A percentile compares a stretch with the other conserved stretches of the same genome.
Conservation (phyloP, 805 yeast genomes). For the Lipomyces lipofer region DNA sequence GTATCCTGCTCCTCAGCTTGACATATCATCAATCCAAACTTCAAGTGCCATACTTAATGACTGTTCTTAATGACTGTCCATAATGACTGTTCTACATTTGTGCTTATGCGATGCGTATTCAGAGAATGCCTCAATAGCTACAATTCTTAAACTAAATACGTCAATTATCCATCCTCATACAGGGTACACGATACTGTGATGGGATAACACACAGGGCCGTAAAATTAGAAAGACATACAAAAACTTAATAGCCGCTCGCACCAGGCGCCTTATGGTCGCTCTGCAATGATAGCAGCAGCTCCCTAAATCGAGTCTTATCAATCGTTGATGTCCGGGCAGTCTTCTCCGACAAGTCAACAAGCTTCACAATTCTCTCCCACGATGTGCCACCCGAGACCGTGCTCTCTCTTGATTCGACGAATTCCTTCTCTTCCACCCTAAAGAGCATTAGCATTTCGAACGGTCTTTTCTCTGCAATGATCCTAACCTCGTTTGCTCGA, state of each 20-base stretch:
- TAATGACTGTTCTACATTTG: no score
- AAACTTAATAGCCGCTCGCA: slow-evolving; percentile 58
- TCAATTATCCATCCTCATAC: no score
- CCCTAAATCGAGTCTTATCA: slow-evolving; percentile 71
- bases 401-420: slow-evolving; percentile 70
- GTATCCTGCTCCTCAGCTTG: no score
- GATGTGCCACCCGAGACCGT: slow-evolving; percentile 47
- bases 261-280: slow-evolving; percentile 76
- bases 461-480: no score
- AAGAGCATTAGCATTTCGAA: no score
- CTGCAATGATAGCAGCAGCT: slow-evolving; percentile 61
- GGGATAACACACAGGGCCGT: not conserved
- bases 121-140: no score
- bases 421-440: slow-evolving; percentile 64
- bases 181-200: no score
- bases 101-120: no score
- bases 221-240: not conserved
- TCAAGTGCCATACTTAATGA: no score
- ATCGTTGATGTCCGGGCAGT: slow-evolving; percentile 47
- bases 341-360: slow-evolving; percentile 47
- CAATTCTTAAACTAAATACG: no score
- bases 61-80: no score
- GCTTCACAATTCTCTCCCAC: slow-evolving; percentile 61
- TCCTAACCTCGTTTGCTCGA: slow-evolving; percentile 54
- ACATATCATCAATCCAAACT: not conserved